These are phyloP conservation scores for Clitocybe nebularis DNA, from an alignment of 1,284 basidiomycete species.

Conservation along the genomic window DNA sequence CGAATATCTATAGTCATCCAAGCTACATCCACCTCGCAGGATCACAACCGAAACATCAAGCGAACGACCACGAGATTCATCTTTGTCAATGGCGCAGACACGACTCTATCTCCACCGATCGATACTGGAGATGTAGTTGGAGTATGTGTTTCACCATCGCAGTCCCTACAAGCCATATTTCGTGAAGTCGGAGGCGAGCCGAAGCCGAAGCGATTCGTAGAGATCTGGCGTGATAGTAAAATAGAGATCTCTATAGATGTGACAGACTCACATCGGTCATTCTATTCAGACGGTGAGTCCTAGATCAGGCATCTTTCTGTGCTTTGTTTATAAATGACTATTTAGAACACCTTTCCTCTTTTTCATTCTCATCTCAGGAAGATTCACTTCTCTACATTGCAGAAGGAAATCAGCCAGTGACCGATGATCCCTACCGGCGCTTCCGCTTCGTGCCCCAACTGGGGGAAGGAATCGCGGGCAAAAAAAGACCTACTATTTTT, in stretches of 20 bases:
- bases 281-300: conserved; percentile 59
- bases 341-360: conserved; percentile 43
- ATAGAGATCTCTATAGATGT: conserved; percentile 50
- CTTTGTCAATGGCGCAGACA: conserved; percentile 11
- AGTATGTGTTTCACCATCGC: conserved; percentile 42
- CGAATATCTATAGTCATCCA: conserved; percentile 32
- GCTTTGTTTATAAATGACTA: background rate
- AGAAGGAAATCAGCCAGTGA: conserved; percentile 38
- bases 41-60: conserved; percentile 18
- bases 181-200: conserved; percentile 33
- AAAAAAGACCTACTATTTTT: conserved; percentile 47
- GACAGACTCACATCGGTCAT: conserved; percentile 53
- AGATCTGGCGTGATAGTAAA: conserved; percentile 50
- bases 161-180: conserved; percentile 40
- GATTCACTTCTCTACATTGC: conserved; percentile 53
- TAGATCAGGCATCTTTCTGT: conserved; percentile 1
- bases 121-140: conserved; percentile 42
- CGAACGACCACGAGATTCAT: conserved; percentile 14
- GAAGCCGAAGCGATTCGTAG: conserved; percentile 46
- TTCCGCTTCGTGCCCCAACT: conserved; percentile 52
- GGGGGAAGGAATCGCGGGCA: conserved; percentile 50
- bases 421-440: conserved; percentile 39
- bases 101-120: conserved; percentile 5
- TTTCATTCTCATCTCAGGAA: conserved; percentile 52
- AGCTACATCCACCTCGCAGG: conserved; percentile 25